These are phyloP conservation scores for Colletotrichum lini DNA, from an alignment of 2,329 filamentous ascomycete genomes.

Conservation along the genomic window DNA sequence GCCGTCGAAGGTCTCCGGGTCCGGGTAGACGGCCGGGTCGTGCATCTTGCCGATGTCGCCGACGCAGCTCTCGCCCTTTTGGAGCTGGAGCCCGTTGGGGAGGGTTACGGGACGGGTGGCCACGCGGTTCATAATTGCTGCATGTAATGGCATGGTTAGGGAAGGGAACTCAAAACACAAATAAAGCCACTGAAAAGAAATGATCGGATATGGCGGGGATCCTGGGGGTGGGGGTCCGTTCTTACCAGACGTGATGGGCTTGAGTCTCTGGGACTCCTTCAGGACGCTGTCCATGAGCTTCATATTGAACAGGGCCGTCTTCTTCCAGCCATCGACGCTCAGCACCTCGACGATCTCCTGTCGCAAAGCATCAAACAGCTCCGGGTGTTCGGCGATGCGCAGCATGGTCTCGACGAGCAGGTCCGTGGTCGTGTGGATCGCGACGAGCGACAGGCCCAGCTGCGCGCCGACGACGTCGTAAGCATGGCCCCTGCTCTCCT, in stretches of 20 bases:
- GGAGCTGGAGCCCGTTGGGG: slow-evolving; percentile 31
- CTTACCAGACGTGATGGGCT: slow-evolving; percentile 18
- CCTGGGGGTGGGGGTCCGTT: too few species aligned
- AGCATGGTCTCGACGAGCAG: slow-evolving; percentile 54
- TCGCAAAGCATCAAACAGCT: slow-evolving; percentile 53
- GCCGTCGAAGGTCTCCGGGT: slow-evolving; percentile 16
- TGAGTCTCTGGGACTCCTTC: slow-evolving; percentile 54
- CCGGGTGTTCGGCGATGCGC: slow-evolving; percentile 56
- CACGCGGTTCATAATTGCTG: slow-evolving; percentile 29
- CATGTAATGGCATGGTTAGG: neutral
- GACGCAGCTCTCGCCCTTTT: slow-evolving; percentile 23
- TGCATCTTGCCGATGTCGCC: slow-evolving; percentile 21
- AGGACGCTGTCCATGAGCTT: slow-evolving; percentile 57
- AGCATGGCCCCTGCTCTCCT: slow-evolving; percentile 62
- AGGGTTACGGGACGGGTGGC: slow-evolving; percentile 18
- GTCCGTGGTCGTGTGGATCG: slow-evolving; percentile 60
- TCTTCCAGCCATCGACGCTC: slow-evolving; percentile 48
- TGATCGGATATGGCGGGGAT: too few species aligned
- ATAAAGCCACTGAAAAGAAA: too few species aligned
- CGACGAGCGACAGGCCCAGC: slow-evolving; percentile 79
- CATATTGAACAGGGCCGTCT: slow-evolving; percentile 48
- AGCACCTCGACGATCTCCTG: slow-evolving; percentile 46
- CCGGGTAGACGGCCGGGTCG: slow-evolving; percentile 12
- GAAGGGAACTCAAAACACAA: too few species aligned
- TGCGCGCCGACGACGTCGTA: slow-evolving; percentile 80